These are phyloP conservation scores for Cardiosporidium cionae DNA, from an alignment of 169 alveolate species.

Conservation along the genomic window DNA sequence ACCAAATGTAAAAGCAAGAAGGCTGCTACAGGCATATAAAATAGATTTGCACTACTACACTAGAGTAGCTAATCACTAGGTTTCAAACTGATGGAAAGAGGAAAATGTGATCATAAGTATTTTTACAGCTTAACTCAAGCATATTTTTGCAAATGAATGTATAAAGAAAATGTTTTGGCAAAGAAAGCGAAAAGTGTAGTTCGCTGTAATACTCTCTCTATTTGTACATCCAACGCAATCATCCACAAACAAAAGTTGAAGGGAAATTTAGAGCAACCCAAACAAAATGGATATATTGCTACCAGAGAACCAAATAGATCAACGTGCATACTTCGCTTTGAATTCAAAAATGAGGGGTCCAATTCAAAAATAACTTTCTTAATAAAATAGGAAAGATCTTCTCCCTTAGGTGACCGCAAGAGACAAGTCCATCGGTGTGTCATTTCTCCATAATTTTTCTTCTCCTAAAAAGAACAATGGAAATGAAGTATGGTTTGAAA, in stretches of 20 bases:
- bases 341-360: conserved; percentile 68
- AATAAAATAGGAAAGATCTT: conserved; percentile 48
- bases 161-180: no score
- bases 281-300: background rate
- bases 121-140: no score
- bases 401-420: conserved; percentile 29
- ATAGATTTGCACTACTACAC: background rate
- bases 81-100: no score
- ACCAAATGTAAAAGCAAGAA: background rate
- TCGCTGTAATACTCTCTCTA: no score
- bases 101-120: no score
- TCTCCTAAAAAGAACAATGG: conserved; percentile 19
- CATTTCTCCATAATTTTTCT: conserved; percentile 15
- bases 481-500: no score
- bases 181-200: background rate
- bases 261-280: background rate
- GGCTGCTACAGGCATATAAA: background rate
- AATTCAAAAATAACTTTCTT: conserved; percentile 67
- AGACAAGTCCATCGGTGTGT: conserved; percentile 36
- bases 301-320: no score
- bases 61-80: no score
- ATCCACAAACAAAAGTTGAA: background rate
- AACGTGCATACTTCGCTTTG: conserved; percentile 31
- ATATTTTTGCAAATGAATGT: no score
- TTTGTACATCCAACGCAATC: no score